Base-by-base conservation (phyloP, 73 alveolate genomes). In the Symbiodinium pilosum region DNA sequence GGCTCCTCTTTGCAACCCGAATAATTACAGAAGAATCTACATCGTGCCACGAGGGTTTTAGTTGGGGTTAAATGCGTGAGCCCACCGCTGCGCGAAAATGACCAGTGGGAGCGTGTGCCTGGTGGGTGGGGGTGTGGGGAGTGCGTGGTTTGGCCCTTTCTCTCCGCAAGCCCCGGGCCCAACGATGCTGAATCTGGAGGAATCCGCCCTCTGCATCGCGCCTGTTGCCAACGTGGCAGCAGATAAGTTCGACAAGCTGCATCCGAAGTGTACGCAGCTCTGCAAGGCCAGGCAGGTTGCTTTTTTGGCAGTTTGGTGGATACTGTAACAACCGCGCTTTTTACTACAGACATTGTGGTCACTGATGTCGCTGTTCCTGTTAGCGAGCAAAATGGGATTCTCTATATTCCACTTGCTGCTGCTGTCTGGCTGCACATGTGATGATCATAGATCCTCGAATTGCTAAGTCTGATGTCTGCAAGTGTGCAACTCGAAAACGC, bases 261-360 rank as follows among this genome's bases (percentile, higher is more conserved):
- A 88, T 38, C 86, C 95, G 42, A 88, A 88, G 95, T 88, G 95
- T 24, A 83, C 95, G 30, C 85, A 39, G 54, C 32, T 88, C 43
- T 88, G 95, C 95, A 88, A 88, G 95, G 95, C 86, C 43, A 21
- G 42, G 64, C 43, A 26, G 40, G 38, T 20, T 11, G 8, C 40
- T 64, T 5, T 5, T 4, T 20, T 64, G n/a, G 40, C n/a, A 64
- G 38, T 12, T 4, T 11, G 8, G n/a, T 52, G 12, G 30, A 52
- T 21, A 12, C 71, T 16, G 71, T 21, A 52, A 12, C 12, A 52
- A 52, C 71, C 21, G 71, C 71, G 21, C 71, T 16, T 12, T 16
- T 16, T 52, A 16, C 30, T 52, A 12, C 12, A 16, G 71, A 12
- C 12, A 16, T 52, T 12, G 12, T 52, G 30, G 21, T 52, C 30